Percentiles rank a stretch among this genome's conserved stretches.
Conservation (phyloP, 306 rosid genomes). For the Biancaea sappan region DNA sequence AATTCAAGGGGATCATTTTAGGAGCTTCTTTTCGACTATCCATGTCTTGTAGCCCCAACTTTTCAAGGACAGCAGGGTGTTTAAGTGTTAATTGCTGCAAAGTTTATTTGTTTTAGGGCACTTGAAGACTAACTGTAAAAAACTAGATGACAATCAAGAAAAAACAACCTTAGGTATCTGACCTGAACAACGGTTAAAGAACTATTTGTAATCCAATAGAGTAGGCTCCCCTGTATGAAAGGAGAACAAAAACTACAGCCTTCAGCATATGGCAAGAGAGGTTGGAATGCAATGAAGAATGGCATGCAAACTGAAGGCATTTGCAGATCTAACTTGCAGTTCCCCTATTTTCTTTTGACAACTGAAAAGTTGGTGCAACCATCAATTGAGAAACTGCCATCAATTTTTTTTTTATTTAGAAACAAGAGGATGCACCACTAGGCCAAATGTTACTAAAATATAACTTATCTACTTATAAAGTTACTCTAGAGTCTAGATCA, state of each 20-base stretch:
- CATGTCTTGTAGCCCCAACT: conserved; percentile 62
- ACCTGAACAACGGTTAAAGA: conserved; percentile 73
- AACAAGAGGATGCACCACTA: conserved; percentile 1
- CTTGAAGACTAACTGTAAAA: conserved; percentile 9
- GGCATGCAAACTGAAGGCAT: conserved; percentile 20
- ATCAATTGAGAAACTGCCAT: conserved; percentile 13
- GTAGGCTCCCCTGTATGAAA: conserved; percentile 82
- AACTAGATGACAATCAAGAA: conserved; percentile 7
- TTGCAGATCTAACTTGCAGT: conserved; percentile 5
- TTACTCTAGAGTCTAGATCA: background rate
- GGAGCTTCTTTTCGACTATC: conserved; percentile 43
- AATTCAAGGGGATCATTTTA: conserved; percentile 22
- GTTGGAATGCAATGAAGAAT: conserved; percentile 28
- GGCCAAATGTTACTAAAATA: background rate
- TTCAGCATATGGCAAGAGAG: conserved; percentile 29
- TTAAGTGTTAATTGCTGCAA: conserved; percentile 74
- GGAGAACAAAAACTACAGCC: conserved; percentile 29
- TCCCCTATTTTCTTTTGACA: background rate
- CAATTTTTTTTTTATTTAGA: background rate
- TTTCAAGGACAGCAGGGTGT: conserved; percentile 68
- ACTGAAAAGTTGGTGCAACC: background rate
- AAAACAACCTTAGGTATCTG: conserved; percentile 26
- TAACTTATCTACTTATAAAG: conserved; percentile 12
- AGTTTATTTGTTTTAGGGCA: conserved; percentile 24
- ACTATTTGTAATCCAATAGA: conserved; percentile 88